Base-by-base conservation (phyloP, 345 rosid species). In the Viola odorata region DNA sequence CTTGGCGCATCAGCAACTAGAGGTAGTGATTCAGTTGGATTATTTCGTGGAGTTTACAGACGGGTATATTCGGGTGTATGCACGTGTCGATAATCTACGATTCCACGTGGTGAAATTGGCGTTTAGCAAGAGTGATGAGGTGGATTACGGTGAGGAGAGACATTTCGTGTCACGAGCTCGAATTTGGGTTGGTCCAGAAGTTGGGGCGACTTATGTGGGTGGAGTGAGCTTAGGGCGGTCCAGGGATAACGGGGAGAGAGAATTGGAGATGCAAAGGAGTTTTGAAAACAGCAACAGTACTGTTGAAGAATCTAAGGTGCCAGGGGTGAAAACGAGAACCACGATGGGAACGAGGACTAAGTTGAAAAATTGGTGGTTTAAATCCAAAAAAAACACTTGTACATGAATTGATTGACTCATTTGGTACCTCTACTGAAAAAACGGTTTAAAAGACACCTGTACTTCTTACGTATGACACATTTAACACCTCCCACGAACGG, bases 151-250 rank as follows among this genome's bases (percentile, higher is more conserved):
- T 9, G 64, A 75, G 12, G 96, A 86, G 64, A 81, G 68, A 62
- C 85, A 89, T 62, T 80, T 82, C 36, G 91, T 87, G 0, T 78
- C 89, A 1, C 75, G 89, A 71, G 82, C 76, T 12, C 66, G 82
- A 48, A 74, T 78, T n/a, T 91, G 89, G 96, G 81, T 85, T 15
- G 98, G 95, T 45, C 98, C 95, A 0, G 92, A 91, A 61, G 73
- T 82, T 4, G 98, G 98, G 14, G 81, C 95, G 2, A 83, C 84
- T 6, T 84, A 85, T 32, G 87, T 91, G 16, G 73, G 78, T 5
- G 96, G 86, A 1, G 50, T 86, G 78, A 86, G 87, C 69, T 71
- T 88, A 58, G 95, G 96, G 12, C 82, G 91, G 59, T 88, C 96
- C 6, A 85, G 91, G 0, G 72, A 69, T 37, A 85, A 79, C 23